Base-by-base conservation (phyloP, 2,329 filamentous ascomycete species). In the Monosporascus sp. region DNA sequence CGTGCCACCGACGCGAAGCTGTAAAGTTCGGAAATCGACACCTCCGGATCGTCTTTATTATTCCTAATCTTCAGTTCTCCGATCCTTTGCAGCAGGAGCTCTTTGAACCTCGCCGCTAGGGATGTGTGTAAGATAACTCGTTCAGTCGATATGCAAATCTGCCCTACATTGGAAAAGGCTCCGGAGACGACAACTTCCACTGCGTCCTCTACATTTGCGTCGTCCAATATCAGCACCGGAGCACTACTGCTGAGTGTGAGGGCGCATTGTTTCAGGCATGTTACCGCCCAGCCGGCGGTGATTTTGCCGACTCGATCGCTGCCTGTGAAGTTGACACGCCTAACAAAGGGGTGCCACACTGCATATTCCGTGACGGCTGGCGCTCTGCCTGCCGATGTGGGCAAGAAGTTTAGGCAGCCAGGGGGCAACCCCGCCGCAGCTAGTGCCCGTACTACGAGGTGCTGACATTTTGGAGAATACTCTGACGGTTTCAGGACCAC, bases 141-240 rank as follows among this genome's bases (percentile, higher is more conserved):
- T 72, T 95, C 90, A 0, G 90, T 94, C 19, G 81, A 80, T 90
- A 95, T 94, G 77, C 91, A 95, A 46, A 94, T 84, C 73, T 96
- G 91, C 0, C 91, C 91, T 2, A 77, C 76, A 67, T 93, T 82
- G 55, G 90, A 64, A 65, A 92, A 91, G 0, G 88, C 77, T 3
- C 90, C 90, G 1, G 87, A 68, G 0, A 83, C 83, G 61, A 86
- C 89, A 62, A 84, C 80, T 14, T 76, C 69, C 0, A 88, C 91
- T 0, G 91, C 90, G 24, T 82, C 76, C 31, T 87, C 79, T 41
- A 96, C 67, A 64, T 96, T 82, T 16, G 91, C 90, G 68, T 96
- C 91, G 49, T 89, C 85, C 68, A 88, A 84, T 1, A 96, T 84
- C 56, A 96, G 86, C 2, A 88, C 85, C 0, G 84, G 84, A 0